These are phyloP conservation scores for Xylaria telfairii DNA, from an alignment of 495 filamentous ascomycete genomes.

Conservation along the genomic window DNA sequence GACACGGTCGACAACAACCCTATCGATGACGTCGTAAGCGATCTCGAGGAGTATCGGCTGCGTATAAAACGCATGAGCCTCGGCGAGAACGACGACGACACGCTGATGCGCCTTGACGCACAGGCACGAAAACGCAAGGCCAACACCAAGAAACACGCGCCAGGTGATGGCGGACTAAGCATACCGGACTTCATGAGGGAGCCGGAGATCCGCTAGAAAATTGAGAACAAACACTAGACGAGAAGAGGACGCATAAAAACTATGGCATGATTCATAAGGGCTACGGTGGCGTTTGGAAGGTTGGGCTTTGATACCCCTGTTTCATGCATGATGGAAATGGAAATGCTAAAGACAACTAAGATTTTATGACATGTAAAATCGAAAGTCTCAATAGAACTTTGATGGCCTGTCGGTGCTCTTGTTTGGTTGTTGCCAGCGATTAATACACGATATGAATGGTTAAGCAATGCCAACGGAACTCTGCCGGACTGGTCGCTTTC, in stretches of 20 bases:
- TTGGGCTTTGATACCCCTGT: slow-evolving; percentile 24
- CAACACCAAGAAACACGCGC: slow-evolving; percentile 34
- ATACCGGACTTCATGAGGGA: slow-evolving; percentile 53
- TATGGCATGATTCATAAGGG: slow-evolving; percentile 1
- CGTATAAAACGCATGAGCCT: slow-evolving; percentile 30
- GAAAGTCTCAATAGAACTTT: neutral
- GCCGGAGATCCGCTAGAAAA: slow-evolving; percentile 49
- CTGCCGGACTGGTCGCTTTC: neutral
- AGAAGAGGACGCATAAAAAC: neutral
- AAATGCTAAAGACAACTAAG: neutral
- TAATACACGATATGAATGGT: neutral
- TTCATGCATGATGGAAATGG: slow-evolving; percentile 13
- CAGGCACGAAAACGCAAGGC: slow-evolving; percentile 31
- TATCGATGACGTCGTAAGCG: slow-evolving; percentile 38
- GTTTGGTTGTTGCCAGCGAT: neutral
- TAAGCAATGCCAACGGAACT: neutral
- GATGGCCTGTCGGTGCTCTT: neutral
- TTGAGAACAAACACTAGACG: neutral
- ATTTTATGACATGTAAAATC: neutral
- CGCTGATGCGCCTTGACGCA: slow-evolving; percentile 21
- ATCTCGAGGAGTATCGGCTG: slow-evolving; percentile 34
- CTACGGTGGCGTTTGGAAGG: slow-evolving; percentile 20
- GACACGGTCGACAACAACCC: slow-evolving; percentile 38
- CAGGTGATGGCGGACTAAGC: slow-evolving; percentile 41
- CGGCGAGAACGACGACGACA: slow-evolving; percentile 42